Conservation (phyloP, 2,329 filamentous ascomycete species). For the Exophiala lecanii-corni region DNA sequence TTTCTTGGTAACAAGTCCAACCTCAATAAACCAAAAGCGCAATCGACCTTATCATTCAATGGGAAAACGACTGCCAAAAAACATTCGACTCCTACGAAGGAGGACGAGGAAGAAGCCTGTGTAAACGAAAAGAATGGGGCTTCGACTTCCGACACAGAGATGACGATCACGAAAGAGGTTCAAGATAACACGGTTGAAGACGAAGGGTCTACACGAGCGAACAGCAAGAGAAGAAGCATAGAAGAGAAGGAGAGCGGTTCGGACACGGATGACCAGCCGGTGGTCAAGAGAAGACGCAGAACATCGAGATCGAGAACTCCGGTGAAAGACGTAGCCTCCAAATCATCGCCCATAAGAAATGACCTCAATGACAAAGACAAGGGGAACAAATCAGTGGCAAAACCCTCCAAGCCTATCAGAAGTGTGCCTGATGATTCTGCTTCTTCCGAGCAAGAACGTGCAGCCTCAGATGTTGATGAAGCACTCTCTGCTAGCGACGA, state of each 20-base stretch:
- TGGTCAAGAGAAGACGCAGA: slow-evolving; percentile 49
- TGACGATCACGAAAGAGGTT: slow-evolving; percentile 25
- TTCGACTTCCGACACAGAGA: slow-evolving; percentile 30
- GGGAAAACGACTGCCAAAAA: slow-evolving; percentile 29
- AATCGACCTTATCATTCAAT: slow-evolving; percentile 30
- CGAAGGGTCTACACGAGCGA: no score
- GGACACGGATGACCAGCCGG: slow-evolving; percentile 55
- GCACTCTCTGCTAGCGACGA: slow-evolving; percentile 44
- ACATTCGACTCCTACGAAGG: slow-evolving; percentile 23
- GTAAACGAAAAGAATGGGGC: no score
- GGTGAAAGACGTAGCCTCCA: slow-evolving; percentile 17
- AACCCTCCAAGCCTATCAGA: slow-evolving; percentile 29
- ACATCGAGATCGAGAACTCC: slow-evolving; percentile 33
- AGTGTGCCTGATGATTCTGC: slow-evolving; percentile 30
- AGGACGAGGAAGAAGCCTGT: slow-evolving; percentile 19
- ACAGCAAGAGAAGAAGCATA: not conserved
- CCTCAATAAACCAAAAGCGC: slow-evolving; percentile 46
- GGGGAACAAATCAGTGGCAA: slow-evolving; percentile 26
- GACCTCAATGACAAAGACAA: slow-evolving; percentile 20
- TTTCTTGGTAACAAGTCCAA: slow-evolving; percentile 79
- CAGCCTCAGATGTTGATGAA: slow-evolving; percentile 32
- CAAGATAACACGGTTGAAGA: slow-evolving; percentile 15
- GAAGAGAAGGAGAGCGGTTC: slow-evolving; percentile 38
- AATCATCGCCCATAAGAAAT: slow-evolving; percentile 25
- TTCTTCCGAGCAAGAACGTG: slow-evolving; percentile 45